A percentile compares a stretch with the other conserved stretches of the same genome.
phyloP scores from a whole-genome alignment of 352 stramenopile genomes.

The Pseudoperonospora humuli region DNA sequence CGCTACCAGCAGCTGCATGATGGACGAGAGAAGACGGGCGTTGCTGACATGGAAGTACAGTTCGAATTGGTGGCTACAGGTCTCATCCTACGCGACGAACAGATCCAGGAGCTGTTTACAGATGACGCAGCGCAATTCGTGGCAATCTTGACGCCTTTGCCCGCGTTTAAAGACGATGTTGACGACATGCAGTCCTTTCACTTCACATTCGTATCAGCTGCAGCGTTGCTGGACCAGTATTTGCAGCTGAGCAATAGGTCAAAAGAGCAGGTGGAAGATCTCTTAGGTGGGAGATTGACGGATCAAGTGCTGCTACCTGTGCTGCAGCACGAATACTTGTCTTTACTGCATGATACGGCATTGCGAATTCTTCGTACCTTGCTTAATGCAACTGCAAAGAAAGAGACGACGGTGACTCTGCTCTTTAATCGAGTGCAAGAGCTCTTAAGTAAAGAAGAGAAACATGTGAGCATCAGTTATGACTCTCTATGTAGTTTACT shows the following conservation, averaged over 20 bases:
- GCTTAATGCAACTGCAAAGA: slow-evolving; percentile 2
- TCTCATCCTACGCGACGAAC: slow-evolving; percentile 15
- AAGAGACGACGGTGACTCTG: neutral
- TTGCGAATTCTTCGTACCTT: slow-evolving; percentile 25
- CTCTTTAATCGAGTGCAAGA: slow-evolving; percentile 8
- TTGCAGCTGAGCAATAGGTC: slow-evolving; percentile 8
- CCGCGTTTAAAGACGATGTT: slow-evolving; percentile 4
- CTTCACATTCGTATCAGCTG: slow-evolving; percentile 33
- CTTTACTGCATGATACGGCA: slow-evolving; percentile 21
- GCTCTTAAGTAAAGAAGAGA: slow-evolving; percentile 8
- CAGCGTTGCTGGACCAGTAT: slow-evolving; percentile 20
- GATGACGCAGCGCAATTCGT: slow-evolving; percentile 11
- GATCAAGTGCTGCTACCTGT: slow-evolving; percentile 28
- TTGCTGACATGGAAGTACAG: slow-evolving; percentile 30
- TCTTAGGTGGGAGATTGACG: slow-evolving; percentile 9
- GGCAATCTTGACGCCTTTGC: slow-evolving; percentile 36
- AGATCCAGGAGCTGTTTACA: slow-evolving; percentile 26
- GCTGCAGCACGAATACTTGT: slow-evolving; percentile 17
- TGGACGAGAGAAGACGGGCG: neutral
- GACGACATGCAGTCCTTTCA: slow-evolving; percentile 29
- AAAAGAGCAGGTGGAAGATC: neutral
- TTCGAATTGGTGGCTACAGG: slow-evolving; percentile 46
- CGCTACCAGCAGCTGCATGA: slow-evolving; percentile 7
- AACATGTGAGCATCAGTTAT: slow-evolving; percentile 19
- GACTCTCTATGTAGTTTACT: slow-evolving; percentile 42